Evolutionary conservation across 139 green algal species (phyloP).

Genomic region (Micractinium sp.): DNA sequence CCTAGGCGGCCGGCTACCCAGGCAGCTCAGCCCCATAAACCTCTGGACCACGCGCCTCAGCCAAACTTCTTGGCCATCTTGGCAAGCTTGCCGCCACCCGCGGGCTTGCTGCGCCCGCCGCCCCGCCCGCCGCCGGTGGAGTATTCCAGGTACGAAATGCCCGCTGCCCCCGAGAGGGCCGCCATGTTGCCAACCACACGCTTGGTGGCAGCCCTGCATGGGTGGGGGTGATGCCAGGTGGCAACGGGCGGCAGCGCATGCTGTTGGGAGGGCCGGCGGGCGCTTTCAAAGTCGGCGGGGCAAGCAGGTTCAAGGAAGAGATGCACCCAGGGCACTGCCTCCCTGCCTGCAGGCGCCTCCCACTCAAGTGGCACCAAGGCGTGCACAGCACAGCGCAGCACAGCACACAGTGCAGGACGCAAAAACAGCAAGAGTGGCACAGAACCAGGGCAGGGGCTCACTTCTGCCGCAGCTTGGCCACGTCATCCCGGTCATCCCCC

Average conservation of each 20-base stretch:
- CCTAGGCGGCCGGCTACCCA: no score
- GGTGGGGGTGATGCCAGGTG: no score
- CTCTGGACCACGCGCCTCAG: background rate
- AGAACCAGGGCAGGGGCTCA: background rate
- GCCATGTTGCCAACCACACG: slow-evolving; percentile 73
- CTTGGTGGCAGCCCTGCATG: slow-evolving; percentile 31
- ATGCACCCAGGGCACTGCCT: no score
- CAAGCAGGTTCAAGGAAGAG: no score
- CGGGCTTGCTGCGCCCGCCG: background rate
- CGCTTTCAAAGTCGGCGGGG: no score
- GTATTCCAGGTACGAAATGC: slow-evolving; percentile 82
- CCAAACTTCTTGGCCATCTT: slow-evolving; percentile 5
- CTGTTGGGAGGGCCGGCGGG: no score
- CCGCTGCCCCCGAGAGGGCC: slow-evolving; percentile 78
- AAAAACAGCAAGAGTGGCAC: slow-evolving; percentile 8
- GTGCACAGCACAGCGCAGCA: slow-evolving; percentile 19
- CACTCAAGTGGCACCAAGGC: no score
- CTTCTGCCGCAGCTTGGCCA: slow-evolving; percentile 25
- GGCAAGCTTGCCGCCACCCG: slow-evolving; percentile 24
- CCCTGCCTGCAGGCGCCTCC: background rate
- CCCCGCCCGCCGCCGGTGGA: background rate
- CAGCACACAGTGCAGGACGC: background rate
- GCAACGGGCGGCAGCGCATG: no score
- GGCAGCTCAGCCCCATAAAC: no score
- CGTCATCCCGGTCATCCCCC: slow-evolving; percentile 46